Evolutionary conservation across 805 yeast species (phyloP), one percentile per base, ranked within the genome.

Genomic region (Kodamaea hsintzibuensis): DNA sequence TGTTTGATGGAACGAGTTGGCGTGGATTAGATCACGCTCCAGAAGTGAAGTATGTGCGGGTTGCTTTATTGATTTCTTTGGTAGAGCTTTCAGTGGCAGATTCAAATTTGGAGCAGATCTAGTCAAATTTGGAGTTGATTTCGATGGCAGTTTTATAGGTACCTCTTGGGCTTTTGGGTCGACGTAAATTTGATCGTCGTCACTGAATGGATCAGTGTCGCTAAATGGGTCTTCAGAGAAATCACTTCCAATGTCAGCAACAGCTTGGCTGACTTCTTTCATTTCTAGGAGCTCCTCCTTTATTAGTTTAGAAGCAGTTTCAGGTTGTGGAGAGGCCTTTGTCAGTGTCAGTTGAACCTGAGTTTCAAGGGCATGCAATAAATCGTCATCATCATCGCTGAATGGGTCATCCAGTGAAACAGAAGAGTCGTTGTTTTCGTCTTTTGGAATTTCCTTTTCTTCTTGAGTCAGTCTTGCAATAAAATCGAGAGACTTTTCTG

Each of bases 161-260:
- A n/a, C n/a, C 9, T 40, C 17, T 40, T 16, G 39, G 8, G 52
- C 56, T 42, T 38, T 33, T 39, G 42, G n/a, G 22, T 14, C 44
- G 4, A 40, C 19, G 25, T 40, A 40, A 2, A 17, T 18, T 56
- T 54, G 45, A 25, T 55, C 58, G 13, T 51, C 53, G 16, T 57
- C 58, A 12, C 57, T 49, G 37, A 57, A 57, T 18, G 60, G 60
- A 47, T 57, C 57, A 1, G 56, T 33, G 10, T 39, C 45, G 39
- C 68, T 63, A 39, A 66, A 66, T 2, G 68, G 66, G 53, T 67
- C 69, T 19, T 62, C 66, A 2, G 65, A 62, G 25, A 27, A 44
- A 44, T 40, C 51, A 33, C 30, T 30, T 12, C 42, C 51, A 22
- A 27, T 13, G n/a, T 44, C 38, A 19, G 47, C 38, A 22, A 40